phyloP scores from a whole-genome alignment of 257 asterid species.

The Linderniella brevidens region DNA sequence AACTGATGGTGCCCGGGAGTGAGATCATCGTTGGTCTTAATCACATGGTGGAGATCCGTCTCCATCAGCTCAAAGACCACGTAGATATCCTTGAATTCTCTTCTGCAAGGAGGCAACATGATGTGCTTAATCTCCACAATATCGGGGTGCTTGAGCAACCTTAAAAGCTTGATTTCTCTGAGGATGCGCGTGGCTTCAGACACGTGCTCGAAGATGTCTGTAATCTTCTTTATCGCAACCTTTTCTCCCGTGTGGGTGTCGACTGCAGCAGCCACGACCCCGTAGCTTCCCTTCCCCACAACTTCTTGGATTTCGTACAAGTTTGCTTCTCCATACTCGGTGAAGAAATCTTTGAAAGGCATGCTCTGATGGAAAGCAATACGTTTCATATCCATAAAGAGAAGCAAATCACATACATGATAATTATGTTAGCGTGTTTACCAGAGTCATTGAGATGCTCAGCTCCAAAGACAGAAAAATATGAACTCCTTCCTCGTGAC shows the following conservation, averaged over 20 bases:
- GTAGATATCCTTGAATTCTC: conserved; percentile 94
- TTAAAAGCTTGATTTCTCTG: conserved; percentile 88
- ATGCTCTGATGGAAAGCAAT: conserved; percentile 23
- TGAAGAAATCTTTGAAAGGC: conserved; percentile 81
- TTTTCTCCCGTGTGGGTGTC: conserved; percentile 94
- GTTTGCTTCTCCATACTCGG: conserved; percentile 91
- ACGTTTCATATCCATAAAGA: too few species aligned
- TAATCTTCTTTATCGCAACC: conserved; percentile 90
- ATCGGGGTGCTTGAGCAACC: conserved; percentile 86
- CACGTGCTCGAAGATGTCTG: conserved; percentile 76
- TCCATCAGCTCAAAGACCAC: conserved; percentile 98
- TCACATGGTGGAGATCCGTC: conserved; percentile 90
- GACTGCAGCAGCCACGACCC: conserved; percentile 92
- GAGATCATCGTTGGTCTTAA: conserved; percentile 79
- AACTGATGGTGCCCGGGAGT: conserved; percentile 93
- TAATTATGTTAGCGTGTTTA: too few species aligned
- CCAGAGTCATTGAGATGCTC: too few species aligned
- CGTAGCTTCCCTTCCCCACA: conserved; percentile 96
- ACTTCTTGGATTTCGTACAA: conserved; percentile 83
- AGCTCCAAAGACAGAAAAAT: too few species aligned
- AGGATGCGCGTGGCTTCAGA: conserved; percentile 95
- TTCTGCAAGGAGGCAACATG: conserved; percentile 79
- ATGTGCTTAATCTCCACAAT: conserved; percentile 92
- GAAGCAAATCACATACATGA: too few species aligned
- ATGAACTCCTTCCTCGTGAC: not conserved